Base-by-base conservation (phyloP, 495 filamentous ascomycete genomes). In the Penicillium silybi region DNA sequence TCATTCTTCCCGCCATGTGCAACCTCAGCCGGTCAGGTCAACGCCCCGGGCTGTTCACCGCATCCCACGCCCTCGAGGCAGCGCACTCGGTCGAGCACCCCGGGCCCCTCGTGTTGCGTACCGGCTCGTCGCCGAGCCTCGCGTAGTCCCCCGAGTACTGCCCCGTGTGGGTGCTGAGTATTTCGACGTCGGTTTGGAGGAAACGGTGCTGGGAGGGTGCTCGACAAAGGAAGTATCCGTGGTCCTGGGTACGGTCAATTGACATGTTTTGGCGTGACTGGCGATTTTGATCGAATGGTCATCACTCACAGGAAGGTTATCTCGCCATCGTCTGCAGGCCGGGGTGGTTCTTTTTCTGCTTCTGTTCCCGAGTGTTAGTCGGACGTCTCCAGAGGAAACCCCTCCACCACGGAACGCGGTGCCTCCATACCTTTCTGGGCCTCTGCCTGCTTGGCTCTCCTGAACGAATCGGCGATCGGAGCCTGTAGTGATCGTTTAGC, bases 181-280 rank as follows among this genome's bases (percentile, higher is more conserved):
- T 56, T 83, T 87, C n/a, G 80, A 73, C 2, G 84, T 68, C 4
- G 80, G 72, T 66, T 85, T 89, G 5, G 85, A 83, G 17, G 84
- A 83, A 8, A 66, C 44, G 18, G 65, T 71, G 29, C 78, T 82
- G 1, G 88, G 82, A 15, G 91, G 90, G 64, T 96, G 87, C 19
- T 95, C 90, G 20, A 96, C 83, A 61, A 97, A 98, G 11, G 90
- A 90, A 13, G 90, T 96, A 67, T 97, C 93, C 23, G 88, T 96
- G 22, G 92, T 97, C 76, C 90, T 93, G 57, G 6, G 18, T 20
- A 27, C 41, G 13, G 20, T 41, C 38, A 43, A 43, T 43, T 22
- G 41, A 26, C 11, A 3, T 32, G 29, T 13, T 32, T 43, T 6
- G 20, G 41, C 7, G 8, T 20, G 13, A 19, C 2, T 9, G 15